Conservation (phyloP, 1,284 basidiomycete species). For the Ustilago hordei region DNA sequence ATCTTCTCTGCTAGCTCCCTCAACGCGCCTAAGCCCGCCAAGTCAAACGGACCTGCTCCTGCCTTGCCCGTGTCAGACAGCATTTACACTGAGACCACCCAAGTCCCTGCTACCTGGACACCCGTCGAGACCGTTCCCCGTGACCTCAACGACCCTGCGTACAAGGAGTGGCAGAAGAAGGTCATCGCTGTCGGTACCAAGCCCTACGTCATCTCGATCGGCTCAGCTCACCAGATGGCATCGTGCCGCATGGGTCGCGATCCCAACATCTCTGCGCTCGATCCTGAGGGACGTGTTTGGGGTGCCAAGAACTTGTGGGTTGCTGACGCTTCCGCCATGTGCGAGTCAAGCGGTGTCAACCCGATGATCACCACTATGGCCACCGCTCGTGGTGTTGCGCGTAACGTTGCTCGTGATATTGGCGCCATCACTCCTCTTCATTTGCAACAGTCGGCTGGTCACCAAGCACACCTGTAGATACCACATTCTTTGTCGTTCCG, state of each 20-base stretch:
- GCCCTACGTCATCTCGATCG: slow-evolving; percentile 50
- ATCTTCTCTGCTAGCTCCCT: slow-evolving; percentile 25
- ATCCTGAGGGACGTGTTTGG: slow-evolving; percentile 71
- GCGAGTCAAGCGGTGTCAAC: slow-evolving; percentile 71
- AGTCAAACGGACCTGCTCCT: slow-evolving; percentile 17
- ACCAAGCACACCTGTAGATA: slow-evolving; percentile 36
- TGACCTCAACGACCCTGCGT: slow-evolving; percentile 58
- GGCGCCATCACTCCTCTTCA: slow-evolving; percentile 48
- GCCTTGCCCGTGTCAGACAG: slow-evolving; percentile 20
- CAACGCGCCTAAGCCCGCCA: slow-evolving; percentile 9
- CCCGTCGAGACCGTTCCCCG: slow-evolving; percentile 56
- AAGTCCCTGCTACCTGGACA: slow-evolving; percentile 57
- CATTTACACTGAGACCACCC: slow-evolving; percentile 57
- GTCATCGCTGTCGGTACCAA: slow-evolving; percentile 54
- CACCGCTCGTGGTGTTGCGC: slow-evolving; percentile 58
- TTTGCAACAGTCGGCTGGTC: slow-evolving; percentile 18
- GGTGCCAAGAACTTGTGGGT: slow-evolving; percentile 71
- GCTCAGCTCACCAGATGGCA: slow-evolving; percentile 70
- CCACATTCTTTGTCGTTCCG: background rate
- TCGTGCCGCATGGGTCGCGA: slow-evolving; percentile 70
- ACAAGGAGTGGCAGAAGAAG: slow-evolving; percentile 64
- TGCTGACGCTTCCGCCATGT: slow-evolving; percentile 71
- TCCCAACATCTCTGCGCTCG: slow-evolving; percentile 68
- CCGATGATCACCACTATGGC: slow-evolving; percentile 72
- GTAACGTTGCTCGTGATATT: slow-evolving; percentile 66